Evolutionary conservation across 257 asterid species (phyloP).

Genomic region (Fraxinus cuspidata): DNA sequence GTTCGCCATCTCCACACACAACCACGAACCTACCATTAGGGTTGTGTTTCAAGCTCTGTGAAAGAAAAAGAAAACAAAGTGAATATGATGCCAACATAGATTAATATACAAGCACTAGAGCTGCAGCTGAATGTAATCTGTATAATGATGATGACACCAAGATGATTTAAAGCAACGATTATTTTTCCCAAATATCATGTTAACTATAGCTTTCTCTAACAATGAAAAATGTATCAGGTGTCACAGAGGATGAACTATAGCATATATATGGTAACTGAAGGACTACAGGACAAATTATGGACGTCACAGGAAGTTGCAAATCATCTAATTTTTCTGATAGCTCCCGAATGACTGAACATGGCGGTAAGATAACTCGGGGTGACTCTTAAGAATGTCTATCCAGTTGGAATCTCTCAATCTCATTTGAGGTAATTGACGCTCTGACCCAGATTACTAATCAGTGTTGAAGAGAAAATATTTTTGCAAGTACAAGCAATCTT

Average conservation of each 20-base stretch:
- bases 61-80: slow-evolving; percentile 16
- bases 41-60: slow-evolving; percentile 93
- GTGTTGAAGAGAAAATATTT: background rate
- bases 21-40: slow-evolving; percentile 98
- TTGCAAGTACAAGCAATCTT: background rate
- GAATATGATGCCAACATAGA: slow-evolving; percentile 20
- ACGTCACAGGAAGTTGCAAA: too few relatives aligned
- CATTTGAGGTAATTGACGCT: too few relatives aligned
- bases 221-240: slow-evolving; percentile 3
- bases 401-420: too few relatives aligned
- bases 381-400: too few relatives aligned
- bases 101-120: background rate
- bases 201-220: background rate
- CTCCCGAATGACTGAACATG: too few relatives aligned
- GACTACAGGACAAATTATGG: too few relatives aligned
- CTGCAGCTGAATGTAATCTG: slow-evolving; percentile 14
- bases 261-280: too few relatives aligned
- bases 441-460: background rate
- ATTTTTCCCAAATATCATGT: background rate
- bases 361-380: too few relatives aligned
- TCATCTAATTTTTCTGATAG: too few relatives aligned
- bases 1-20: slow-evolving; percentile 98
- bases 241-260: background rate
- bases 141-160: slow-evolving; percentile 17
- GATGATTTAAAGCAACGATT: slow-evolving; percentile 12